Percentiles rank a stretch among this genome's conserved stretches.
Conservation (phyloP, 176 grass and related monocot species). For the Bothriochloa decipiens region DNA sequence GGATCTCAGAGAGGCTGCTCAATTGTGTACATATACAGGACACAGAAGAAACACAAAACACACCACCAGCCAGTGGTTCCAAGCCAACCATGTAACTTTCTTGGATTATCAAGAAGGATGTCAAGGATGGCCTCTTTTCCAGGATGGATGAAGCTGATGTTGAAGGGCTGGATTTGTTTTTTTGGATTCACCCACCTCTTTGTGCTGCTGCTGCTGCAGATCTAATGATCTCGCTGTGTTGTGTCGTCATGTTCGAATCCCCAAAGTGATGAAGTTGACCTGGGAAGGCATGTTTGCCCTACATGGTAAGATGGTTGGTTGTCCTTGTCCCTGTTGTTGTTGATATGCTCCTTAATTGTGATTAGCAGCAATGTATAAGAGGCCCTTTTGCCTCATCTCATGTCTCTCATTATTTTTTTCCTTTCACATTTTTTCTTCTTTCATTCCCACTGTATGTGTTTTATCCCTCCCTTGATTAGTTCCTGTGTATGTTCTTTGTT, state of each 20-base stretch:
- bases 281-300: conserved; percentile 11
- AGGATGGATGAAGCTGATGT: conserved; percentile 40
- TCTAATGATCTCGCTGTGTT: not conserved
- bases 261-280: conserved; percentile 21
- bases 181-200: conserved; percentile 44
- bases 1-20: not conserved
- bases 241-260: not conserved
- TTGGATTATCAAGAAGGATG: conserved; percentile 40
- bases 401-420: not conserved
- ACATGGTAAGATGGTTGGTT: conserved; percentile 29
- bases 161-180: conserved; percentile 33
- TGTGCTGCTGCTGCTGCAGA: not conserved
- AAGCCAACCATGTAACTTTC: conserved; percentile 44
- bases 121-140: conserved; percentile 8
- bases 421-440: not conserved
- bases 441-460: conserved; percentile 4
- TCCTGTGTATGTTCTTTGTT: not conserved
- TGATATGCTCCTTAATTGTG: conserved; percentile 36
- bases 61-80: conserved; percentile 36
- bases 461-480: not conserved
- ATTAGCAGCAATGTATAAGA: conserved; percentile 20
- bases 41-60: conserved; percentile 19
- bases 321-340: conserved; percentile 23
- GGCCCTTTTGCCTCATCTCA: conserved; percentile 21
- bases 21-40: conserved; percentile 29